Conservation (phyloP, 1,284 basidiomycete genomes). For the Malassezia restricta region DNA sequence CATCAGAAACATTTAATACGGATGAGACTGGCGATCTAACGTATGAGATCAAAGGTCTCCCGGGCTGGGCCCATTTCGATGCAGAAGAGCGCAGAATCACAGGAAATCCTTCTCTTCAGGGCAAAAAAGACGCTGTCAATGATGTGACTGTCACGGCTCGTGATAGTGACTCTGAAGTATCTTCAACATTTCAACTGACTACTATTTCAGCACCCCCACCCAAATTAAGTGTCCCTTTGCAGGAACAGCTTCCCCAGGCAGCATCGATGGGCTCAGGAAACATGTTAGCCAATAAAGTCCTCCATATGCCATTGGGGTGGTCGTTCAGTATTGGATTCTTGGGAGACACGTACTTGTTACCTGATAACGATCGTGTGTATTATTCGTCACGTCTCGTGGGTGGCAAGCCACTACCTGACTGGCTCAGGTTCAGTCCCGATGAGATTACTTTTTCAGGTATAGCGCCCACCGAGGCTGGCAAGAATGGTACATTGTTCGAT, state of each 20-base stretch:
- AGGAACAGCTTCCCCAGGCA: slow-evolving; percentile 31
- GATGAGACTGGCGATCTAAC: background rate
- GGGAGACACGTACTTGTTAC: slow-evolving; percentile 55
- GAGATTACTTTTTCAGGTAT: slow-evolving; percentile 65
- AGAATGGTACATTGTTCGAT: slow-evolving; percentile 26
- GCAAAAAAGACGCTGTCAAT: background rate
- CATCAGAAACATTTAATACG: slow-evolving; percentile 3
- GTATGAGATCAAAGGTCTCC: slow-evolving; percentile 8
- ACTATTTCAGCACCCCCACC: slow-evolving; percentile 29
- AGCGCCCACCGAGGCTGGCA: slow-evolving; percentile 51
- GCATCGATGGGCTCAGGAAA: slow-evolving; percentile 25
- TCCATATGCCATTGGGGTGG: slow-evolving; percentile 70
- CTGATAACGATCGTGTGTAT: slow-evolving; percentile 50
- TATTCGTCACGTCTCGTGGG: slow-evolving; percentile 60
- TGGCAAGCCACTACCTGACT: slow-evolving; percentile 60
- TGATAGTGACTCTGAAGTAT: background rate
- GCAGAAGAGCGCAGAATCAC: background rate
- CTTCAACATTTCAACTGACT: slow-evolving; percentile 21
- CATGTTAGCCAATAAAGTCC: slow-evolving; percentile 34
- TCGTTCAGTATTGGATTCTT: slow-evolving; percentile 80
- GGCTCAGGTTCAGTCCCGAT: slow-evolving; percentile 59
- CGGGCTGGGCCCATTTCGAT: slow-evolving; percentile 13
- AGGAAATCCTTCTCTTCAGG: slow-evolving; percentile 4
- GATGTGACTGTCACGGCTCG: slow-evolving; percentile 7
- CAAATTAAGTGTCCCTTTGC: slow-evolving; percentile 25